phyloP scores from a whole-genome alignment of 108 stramenopile species.

The Mayamaea pseudoterrestris region DNA sequence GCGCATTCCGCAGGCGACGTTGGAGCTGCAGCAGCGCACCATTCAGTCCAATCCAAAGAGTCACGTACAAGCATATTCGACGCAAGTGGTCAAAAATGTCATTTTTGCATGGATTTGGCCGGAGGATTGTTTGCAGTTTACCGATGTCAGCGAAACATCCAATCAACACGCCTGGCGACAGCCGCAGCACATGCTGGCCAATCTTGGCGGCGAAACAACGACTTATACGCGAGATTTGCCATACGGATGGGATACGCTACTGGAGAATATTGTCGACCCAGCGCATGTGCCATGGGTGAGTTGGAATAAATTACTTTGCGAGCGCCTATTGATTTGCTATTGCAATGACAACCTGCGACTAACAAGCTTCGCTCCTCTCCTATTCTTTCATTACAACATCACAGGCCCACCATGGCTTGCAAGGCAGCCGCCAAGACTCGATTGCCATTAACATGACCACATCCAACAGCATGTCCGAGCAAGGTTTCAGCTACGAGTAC shows the following conservation, averaged over 20 bases:
- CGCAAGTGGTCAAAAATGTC: too few relatives aligned
- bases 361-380: too few relatives aligned
- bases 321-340: too few relatives aligned
- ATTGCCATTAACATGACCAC: constrained; percentile 22
- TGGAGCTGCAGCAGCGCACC: too few relatives aligned
- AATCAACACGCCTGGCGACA: too few relatives aligned
- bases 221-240: constrained; percentile 68
- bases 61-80: neutral
- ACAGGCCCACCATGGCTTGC: constrained; percentile 20
- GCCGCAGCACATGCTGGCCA: neutral
- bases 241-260: constrained; percentile 60
- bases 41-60: neutral
- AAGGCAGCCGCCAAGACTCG: constrained; percentile 18
- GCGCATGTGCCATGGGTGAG: constrained; percentile 86
- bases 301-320: too few relatives aligned
- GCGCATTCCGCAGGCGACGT: constrained; percentile 53
- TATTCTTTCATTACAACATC: too few relatives aligned
- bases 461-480: constrained; percentile 1
- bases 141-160: too few relatives aligned
- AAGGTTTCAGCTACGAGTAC: constrained; percentile 18
- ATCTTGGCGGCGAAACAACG: too few relatives aligned
- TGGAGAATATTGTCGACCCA: constrained; percentile 67
- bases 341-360: too few relatives aligned
- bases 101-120: neutral
- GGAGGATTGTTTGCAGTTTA: neutral